Base-by-base conservation (phyloP, 495 filamentous ascomycete species). In the Daldinia loculata region DNA sequence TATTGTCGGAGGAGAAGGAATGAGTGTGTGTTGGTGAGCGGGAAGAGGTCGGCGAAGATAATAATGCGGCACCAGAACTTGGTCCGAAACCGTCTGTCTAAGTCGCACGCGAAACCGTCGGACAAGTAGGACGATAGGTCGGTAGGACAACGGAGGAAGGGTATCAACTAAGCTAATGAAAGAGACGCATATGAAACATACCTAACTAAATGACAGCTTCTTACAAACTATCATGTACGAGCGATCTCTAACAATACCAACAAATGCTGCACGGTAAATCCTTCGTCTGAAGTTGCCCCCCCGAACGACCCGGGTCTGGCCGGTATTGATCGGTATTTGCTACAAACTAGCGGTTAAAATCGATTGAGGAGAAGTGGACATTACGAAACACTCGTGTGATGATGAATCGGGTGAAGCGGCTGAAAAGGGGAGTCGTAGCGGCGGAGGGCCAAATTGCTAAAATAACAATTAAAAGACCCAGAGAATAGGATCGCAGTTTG, bases 341-440 rank as follows among this genome's bases (percentile, higher is more conserved):
- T 64, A 11, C 26, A 60, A 53, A 22, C 41, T 22, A 56, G 56
- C 66, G 70, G 70, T 56, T 73, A 73, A 73, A 73, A 19, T 69
- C 61, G 36, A 69, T 62, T 58, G 45, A 55, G 43, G 65, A 65
- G 30, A 65, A 68, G 36, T 61, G 51, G 17, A 50, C 34, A 39
- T 24, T 8, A 61, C 26, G 32, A 34, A 61, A 58, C 19, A 26
- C 22, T 57, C 48, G 34, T 34, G 19, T 15, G 19, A 48, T 48
- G 57, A 66, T 69, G 39, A 63, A 66, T 69, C 66, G 70, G 66
- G 57, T 66, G 56, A 73, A 64, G 70, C 65, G 70, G 70, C 70
- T 73, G 61, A 73, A 68, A 69, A 51, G 70, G 61, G 61, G 66
- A 69, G 65, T 61, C 27, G 60, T 52, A 64, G 27, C 50, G 50